Evolutionary conservation across 495 filamentous ascomycete genomes (phyloP), one percentile per base, ranked within the genome.

Genomic region (Daldinia caldariorum): DNA sequence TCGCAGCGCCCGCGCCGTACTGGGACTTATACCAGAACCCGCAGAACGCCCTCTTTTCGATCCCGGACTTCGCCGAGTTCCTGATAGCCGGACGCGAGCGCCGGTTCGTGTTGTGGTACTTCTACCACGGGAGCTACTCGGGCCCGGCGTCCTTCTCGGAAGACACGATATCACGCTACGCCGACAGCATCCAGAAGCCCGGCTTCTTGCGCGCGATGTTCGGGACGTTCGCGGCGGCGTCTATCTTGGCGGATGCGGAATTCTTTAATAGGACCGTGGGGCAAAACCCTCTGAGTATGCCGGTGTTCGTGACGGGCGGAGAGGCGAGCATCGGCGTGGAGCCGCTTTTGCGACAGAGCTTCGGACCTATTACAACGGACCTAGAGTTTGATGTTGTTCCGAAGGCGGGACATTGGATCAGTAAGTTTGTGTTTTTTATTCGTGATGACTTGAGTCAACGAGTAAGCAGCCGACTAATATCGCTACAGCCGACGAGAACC

Each of bases 21-120:
- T 47, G 43, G 43, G 43, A 47, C 5, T 9, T 47, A 9, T 47
- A 47, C 18, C 43, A 47, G 16, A 47, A 47, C 18, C 43, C 43
- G 18, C 43, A 47, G 43, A 16, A 20, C 8, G 43, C 43, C 18
- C 4, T 47, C 4, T 47, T 47, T 16, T 16, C 18, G 18, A 22
- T 47, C 43, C 43, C 43, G 18, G 43, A 47, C 8, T 47, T 47
- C 6, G 43, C 43, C 43, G 43, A 47, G 18, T 47, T 47, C 14
- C 9, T 47, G 43, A 76, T 84, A 61, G 57, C 58, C 6, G 81
- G 80, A 0, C 65, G 76, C 7, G 81, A 82, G 66, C 70, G 60
- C 58, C 69, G 77, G 35, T 79, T 82, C 59, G 76, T 83, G 3
- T 57, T 58, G n/a, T 82, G 81, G 81, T 82, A 81, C 59, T 82